These are phyloP conservation scores for Ehretia macrophylla DNA, from an alignment of 257 asterid species.

Conservation along the genomic window DNA sequence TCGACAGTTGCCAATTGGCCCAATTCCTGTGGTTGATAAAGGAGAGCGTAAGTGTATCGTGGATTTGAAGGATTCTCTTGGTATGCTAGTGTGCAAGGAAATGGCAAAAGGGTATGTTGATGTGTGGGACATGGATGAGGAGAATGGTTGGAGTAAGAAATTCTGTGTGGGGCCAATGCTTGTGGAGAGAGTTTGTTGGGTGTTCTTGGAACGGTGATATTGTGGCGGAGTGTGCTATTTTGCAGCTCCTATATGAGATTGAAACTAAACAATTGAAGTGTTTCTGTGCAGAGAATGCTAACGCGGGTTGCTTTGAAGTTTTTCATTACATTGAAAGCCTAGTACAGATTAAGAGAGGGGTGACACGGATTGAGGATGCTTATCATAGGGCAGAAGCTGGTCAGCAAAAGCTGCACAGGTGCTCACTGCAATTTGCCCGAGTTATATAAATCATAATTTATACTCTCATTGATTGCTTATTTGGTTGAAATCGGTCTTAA, in stretches of 20 bases:
- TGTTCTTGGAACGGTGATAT: constrained; percentile 16
- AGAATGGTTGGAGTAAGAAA: constrained; percentile 11
- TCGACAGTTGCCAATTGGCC: neutral
- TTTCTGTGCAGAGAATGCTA: too few species aligned
- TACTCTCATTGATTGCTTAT: too few species aligned
- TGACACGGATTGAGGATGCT: neutral
- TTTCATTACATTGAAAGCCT: neutral
- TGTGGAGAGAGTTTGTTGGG: constrained; percentile 2
- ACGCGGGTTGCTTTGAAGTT: too few species aligned
- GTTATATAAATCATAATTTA: too few species aligned
- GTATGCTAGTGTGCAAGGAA: constrained; percentile 6
- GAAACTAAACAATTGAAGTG: neutral
- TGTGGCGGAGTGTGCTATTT: constrained; percentile 1
- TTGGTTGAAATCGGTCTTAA: too few species aligned
- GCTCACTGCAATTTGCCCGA: neutral
- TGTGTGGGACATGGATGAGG: constrained; percentile 19
- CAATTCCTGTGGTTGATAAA: neutral
- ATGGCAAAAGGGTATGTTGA: neutral
- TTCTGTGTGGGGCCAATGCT: constrained; percentile 6
- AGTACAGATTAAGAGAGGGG: neutral
- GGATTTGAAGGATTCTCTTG: constrained; percentile 6
- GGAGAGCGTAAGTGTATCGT: neutral
- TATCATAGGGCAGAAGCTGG: neutral
- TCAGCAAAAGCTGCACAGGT: neutral
- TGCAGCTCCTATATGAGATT: neutral